Evolutionary conservation across 257 asterid species (phyloP).

Genomic region (Plantago elongata): DNA sequence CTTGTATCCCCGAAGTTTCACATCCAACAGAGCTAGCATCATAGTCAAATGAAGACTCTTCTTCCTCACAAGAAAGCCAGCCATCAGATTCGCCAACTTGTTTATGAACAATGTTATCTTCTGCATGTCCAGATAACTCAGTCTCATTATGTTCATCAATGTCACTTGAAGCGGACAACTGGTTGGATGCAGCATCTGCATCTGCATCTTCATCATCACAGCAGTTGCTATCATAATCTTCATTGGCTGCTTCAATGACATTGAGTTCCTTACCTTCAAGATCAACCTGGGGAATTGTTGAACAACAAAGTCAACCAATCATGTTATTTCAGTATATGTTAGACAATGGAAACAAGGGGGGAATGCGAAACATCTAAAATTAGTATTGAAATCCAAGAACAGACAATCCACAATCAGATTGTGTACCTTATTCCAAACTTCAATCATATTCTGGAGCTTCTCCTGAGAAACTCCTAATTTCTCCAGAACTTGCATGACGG

Average conservation of each 20-base stretch:
- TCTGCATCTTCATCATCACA: conserved; percentile 45
- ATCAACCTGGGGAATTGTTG: conserved; percentile 55
- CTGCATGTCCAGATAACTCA: conserved; percentile 28
- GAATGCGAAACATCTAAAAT: too few species aligned
- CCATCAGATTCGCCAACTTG: conserved; percentile 37
- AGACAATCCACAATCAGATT: not conserved
- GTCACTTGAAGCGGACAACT: conserved; percentile 26
- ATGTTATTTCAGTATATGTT: not conserved
- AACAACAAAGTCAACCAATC: conserved; percentile 11
- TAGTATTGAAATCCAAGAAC: too few species aligned
- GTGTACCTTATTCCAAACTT: conserved; percentile 91
- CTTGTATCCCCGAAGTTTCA: conserved; percentile 25
- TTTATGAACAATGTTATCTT: conserved; percentile 25
- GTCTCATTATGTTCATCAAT: conserved; percentile 25
- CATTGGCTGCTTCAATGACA: conserved; percentile 30
- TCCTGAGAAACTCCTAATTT: conserved; percentile 71
- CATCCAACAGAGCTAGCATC: conserved; percentile 43
- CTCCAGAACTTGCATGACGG: conserved; percentile 79
- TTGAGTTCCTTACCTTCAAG: conserved; percentile 42
- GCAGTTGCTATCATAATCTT: conserved; percentile 26
- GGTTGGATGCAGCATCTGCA: conserved; percentile 28
- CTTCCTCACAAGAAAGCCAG: conserved; percentile 47
- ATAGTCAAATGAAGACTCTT: conserved; percentile 36
- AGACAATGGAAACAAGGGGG: too few species aligned
- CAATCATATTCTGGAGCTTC: conserved; percentile 87